Conservation (phyloP, 345 rosid genomes). For the Sapria himalayana region DNA sequence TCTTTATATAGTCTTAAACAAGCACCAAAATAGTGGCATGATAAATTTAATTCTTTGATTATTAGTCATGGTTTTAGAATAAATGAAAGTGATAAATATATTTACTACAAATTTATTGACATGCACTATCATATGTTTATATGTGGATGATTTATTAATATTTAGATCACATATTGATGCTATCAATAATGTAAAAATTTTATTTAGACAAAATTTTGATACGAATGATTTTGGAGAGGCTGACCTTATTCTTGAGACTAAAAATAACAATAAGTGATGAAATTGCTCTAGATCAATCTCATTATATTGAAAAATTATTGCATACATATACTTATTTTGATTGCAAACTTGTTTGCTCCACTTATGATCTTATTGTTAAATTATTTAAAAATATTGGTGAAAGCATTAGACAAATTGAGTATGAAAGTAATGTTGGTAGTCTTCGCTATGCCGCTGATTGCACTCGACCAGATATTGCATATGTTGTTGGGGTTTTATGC, state of each 20-base stretch:
- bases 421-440: neutral
- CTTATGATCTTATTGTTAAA: too few relatives aligned
- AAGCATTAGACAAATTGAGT: neutral
- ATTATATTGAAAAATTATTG: neutral
- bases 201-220: neutral
- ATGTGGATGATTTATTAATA: slow-evolving; percentile 1
- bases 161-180: too few relatives aligned
- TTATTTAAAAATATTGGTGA: neutral
- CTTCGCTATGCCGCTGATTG: neutral
- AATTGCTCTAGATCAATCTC: neutral
- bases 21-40: neutral
- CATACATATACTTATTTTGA: neutral
- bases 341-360: neutral
- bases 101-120: neutral
- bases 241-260: too few relatives aligned
- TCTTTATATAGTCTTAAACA: neutral
- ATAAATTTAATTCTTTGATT: too few relatives aligned
- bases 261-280: neutral
- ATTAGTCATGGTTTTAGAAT: neutral
- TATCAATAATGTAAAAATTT: neutral
- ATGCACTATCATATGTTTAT: neutral
- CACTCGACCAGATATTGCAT: neutral
- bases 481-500: neutral
- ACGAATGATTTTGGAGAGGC: neutral
- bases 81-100: neutral